Percentiles rank a stretch among this genome's conserved stretches.
Evolutionary conservation across 1,284 basidiomycete genomes (phyloP).

Genomic region (Papiliotrema nemorosa): DNA sequence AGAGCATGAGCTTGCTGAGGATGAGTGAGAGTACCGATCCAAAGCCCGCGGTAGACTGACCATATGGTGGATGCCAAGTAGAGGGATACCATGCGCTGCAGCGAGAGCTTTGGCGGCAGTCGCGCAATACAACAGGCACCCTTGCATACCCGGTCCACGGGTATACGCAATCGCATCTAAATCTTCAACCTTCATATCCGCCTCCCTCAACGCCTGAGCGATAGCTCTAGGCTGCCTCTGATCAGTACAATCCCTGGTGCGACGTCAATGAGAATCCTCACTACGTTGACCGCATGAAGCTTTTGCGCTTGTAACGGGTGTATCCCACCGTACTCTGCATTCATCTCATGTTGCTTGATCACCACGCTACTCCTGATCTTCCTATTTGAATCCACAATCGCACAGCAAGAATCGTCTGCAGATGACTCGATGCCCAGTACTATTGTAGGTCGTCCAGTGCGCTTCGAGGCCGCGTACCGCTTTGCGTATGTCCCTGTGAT

Average conservation of each 20-base stretch:
- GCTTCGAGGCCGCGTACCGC: neutral
- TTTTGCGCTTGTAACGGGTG: slow-evolving; percentile 72
- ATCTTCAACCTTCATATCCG: slow-evolving; percentile 58
- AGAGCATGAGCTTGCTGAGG: slow-evolving; percentile 87
- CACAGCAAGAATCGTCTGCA: slow-evolving; percentile 85
- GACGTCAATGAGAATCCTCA: slow-evolving; percentile 35
- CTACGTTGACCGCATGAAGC: slow-evolving; percentile 67
- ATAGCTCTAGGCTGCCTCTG: slow-evolving; percentile 67
- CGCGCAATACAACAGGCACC: slow-evolving; percentile 71
- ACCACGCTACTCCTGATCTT: slow-evolving; percentile 76
- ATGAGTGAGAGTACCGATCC: neutral
- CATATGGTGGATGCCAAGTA: slow-evolving; percentile 93
- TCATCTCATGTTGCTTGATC: slow-evolving; percentile 64
- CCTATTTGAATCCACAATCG: slow-evolving; percentile 66
- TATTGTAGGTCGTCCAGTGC: slow-evolving; percentile 33
- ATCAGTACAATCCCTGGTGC: neutral
- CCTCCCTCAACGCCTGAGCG: slow-evolving; percentile 61
- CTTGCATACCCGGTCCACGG: slow-evolving; percentile 79
- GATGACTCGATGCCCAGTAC: slow-evolving; percentile 75
- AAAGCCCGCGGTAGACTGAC: slow-evolving; percentile 49
- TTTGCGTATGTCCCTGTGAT: neutral
- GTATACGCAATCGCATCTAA: slow-evolving; percentile 88
- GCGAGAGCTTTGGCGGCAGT: slow-evolving; percentile 78
- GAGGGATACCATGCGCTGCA: slow-evolving; percentile 67
- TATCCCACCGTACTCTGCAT: slow-evolving; percentile 67